A percentile compares a stretch with the other conserved stretches of the same genome.
These are phyloP conservation scores for Diaporthe ilicicola DNA, from an alignment of 2,329 filamentous ascomycete species.

Conservation along the genomic window DNA sequence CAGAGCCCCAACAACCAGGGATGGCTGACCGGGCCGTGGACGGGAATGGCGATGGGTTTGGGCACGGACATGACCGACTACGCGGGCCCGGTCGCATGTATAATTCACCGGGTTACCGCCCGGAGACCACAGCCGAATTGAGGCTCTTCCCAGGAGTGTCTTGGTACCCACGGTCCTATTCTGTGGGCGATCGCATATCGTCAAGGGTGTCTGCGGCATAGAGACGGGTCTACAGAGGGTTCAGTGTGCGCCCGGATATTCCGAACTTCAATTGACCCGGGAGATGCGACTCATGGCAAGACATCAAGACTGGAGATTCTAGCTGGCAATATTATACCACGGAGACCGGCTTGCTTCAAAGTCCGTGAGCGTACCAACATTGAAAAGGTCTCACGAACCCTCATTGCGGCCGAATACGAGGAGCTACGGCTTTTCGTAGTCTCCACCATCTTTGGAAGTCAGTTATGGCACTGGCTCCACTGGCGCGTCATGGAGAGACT, in stretches of 20 bases:
- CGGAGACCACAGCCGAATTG: neutral
- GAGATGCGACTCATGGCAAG: neutral
- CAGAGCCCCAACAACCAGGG: neutral
- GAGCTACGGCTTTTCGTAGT: neutral
- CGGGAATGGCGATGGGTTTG: neutral
- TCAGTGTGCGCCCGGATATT: neutral
- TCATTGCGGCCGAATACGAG: neutral
- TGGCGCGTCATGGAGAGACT: neutral
- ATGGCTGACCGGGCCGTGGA: neutral
- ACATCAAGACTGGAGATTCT: neutral
- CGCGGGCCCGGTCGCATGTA: neutral
- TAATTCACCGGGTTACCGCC: neutral
- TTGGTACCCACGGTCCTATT: neutral
- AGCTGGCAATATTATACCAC: neutral
- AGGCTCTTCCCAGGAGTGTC: slow-evolving; percentile 4
- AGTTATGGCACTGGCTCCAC: neutral
- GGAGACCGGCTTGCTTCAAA: neutral
- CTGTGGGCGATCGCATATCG: slow-evolving; percentile 5
- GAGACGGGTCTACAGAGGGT: neutral
- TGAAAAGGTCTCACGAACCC: neutral
- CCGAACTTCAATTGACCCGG: neutral
- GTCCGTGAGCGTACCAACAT: neutral
- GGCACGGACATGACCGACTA: neutral
- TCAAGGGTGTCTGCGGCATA: neutral
- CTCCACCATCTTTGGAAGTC: neutral